Base-by-base conservation (phyloP, 2,329 filamentous ascomycete species). In the Colletotrichum sp. region DNA sequence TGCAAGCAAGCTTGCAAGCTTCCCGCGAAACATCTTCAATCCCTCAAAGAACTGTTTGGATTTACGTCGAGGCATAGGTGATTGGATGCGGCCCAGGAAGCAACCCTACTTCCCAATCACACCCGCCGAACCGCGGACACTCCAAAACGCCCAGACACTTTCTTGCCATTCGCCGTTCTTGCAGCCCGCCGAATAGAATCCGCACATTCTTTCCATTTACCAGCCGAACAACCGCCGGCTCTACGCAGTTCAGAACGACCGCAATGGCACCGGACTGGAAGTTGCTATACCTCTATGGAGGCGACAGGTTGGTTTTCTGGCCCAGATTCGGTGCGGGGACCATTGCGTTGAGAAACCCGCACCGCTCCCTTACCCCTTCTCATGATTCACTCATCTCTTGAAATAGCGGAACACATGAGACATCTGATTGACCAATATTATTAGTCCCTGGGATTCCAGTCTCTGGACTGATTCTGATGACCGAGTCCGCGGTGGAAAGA, bases 381-480 rank as follows among this genome's bases (percentile, higher is more conserved):
- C 39, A 15, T 26, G 18, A 30, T 21, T 18, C 36, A 21, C n/a
- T 13, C n/a, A n/a, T 18, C 16, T 32, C 28, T 13, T 26, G 30
- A 30, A 18, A 18, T 52, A 12, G 30, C 57, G 52, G 34, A 39
- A 64, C 34, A 64, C 21, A 15, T 24, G 63, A 39, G n/a, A 13
- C 26, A 71, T 34, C 4, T 26, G 10, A 30, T 66, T 76, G 60
- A 76, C 74, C 49, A 28, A 34, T 26, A 15, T 21, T 5, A 16
- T 13, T 82, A 93, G 91, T 75, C 86, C 87, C 26, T 95, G 94
- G 93, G 84, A 87, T 26, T 81, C 87, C 2, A 82, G 85, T 67
- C 88, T 91, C 78, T 96, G 94, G 94, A 92, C 90, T 9, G 87
- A 91, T 16, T 93, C 91, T 69, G 94, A 96, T 83, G 95, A 96